These are phyloP conservation scores for Flaveria sonorensis DNA, from an alignment of 129 eudicot species.

Conservation along the genomic window DNA sequence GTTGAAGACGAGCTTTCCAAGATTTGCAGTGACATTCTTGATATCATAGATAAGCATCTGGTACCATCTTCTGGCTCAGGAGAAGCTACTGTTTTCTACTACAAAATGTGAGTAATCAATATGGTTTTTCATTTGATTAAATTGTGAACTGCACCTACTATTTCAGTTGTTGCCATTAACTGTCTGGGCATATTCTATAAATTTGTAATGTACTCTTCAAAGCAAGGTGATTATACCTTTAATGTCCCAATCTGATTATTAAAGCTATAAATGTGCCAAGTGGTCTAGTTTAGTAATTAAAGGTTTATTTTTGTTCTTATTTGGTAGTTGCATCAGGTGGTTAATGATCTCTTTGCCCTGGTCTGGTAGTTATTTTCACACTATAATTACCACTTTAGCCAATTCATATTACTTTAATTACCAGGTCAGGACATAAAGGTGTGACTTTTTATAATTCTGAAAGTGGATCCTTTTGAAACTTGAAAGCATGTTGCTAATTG, in stretches of 20 bases:
- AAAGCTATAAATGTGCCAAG: not conserved
- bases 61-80: slow-evolving; percentile 71
- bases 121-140: not conserved
- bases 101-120: slow-evolving; percentile 73
- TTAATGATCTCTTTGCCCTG: not conserved
- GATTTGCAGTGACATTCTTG: slow-evolving; percentile 80
- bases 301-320: not conserved
- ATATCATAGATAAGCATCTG: slow-evolving; percentile 82
- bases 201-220: not conserved
- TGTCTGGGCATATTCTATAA: not conserved
- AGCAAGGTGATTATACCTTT: not conserved
- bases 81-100: slow-evolving; percentile 92
- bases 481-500: not conserved
- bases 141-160: not conserved
- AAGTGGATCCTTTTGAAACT: no score
- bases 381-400: not conserved
- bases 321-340: not conserved
- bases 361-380: not conserved
- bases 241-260: not conserved
- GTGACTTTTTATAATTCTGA: not conserved
- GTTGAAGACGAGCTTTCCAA: slow-evolving; percentile 94
- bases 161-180: not conserved
- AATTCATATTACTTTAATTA: not conserved
- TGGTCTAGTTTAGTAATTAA: not conserved
- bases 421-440: not conserved